Base-by-base conservation (phyloP, 2,329 filamentous ascomycete genomes). In the Pseudodiploospora longispora region DNA sequence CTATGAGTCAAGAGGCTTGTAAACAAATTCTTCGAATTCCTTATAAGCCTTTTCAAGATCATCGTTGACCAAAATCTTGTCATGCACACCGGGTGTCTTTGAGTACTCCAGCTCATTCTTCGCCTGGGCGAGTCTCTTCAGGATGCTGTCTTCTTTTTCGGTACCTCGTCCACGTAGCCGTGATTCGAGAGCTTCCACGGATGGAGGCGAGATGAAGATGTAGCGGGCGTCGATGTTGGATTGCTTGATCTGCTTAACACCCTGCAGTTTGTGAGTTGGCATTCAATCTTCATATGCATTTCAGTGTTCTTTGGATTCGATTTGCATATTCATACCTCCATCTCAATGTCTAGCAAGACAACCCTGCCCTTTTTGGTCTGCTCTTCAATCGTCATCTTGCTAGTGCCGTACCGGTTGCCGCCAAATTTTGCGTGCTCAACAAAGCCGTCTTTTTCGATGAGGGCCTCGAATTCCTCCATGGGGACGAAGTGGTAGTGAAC, bases 341-440 rank as follows among this genome's bases (percentile, higher is more conserved):
- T 95, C 74, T 96, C 91, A 60, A 96, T 97, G 63, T 97, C 91
- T 54, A 96, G 70, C 39, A 96, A 81, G 49, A 90, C 91, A 36
- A 89, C 79, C 57, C 75, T 76, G 12, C 82, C 83, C 67, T 82
- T 79, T 48, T 78, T 76, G 2, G 76, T 76, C 62, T 90, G 82
- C 57, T 87, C 80, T 63, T 83, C 76, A 50, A 95, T 87, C 29
- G 87, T 87, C 64, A 76, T 73, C 59, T 87, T 82, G 61, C 80
- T 87, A 5, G 89, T 95, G 45, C 90, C 90, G 67, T 96, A 96
- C 59, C 80, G 71, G 68, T 96, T 95, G 43, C 80, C 82, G 35
- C 88, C 82, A 63, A 95, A 96, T 62, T 84, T 71, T 43, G 90
- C 90, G 69, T 85, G 68, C 73, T 96, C 90, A 50, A 95, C 83